Percentiles rank a stretch among this genome's conserved stretches.
These are phyloP conservation scores for Arachnomyces sp. DNA, from an alignment of 2,329 filamentous ascomycete genomes.

Conservation along the genomic window DNA sequence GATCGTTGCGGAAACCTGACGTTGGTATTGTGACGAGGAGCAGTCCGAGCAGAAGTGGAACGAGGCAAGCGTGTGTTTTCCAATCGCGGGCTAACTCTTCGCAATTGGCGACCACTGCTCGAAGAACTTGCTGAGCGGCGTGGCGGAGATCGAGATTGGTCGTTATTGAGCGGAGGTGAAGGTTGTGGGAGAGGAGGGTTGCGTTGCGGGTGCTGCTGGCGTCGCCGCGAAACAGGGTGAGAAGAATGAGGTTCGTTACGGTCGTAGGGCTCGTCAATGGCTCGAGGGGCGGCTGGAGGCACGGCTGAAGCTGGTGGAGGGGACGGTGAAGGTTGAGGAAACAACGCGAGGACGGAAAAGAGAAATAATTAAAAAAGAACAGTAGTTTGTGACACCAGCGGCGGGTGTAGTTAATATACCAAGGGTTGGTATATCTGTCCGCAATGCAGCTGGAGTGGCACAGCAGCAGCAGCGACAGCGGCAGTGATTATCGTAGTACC, in stretches of 20 bases:
- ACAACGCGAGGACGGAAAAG: constrained; percentile 24
- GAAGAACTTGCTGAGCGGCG: constrained; percentile 48
- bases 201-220: constrained; percentile 36
- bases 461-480: too few relatives aligned
- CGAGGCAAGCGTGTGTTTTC: constrained; percentile 37
- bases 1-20: constrained; percentile 26
- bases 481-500: too few relatives aligned
- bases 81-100: constrained; percentile 45
- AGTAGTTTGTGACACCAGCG: too few relatives aligned
- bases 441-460: too few relatives aligned
- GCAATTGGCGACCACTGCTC: constrained; percentile 45
- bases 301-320: constrained; percentile 28
- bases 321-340: constrained; percentile 19
- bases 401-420: too few relatives aligned
- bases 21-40: constrained; percentile 21
- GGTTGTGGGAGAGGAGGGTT: constrained; percentile 22
- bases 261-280: constrained; percentile 49
- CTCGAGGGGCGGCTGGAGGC: constrained; percentile 34
- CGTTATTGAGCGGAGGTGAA: constrained; percentile 38
- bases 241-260: constrained; percentile 42
- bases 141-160: constrained; percentile 13
- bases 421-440: too few relatives aligned
- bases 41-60: constrained; percentile 39
- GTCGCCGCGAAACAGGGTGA: constrained; percentile 31
- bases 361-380: constrained; percentile 10